Evolutionary conservation across 768 basidiomycete species (phyloP), one percentile per base, ranked within the genome.

Genomic region (Pleurotus ostreatus): DNA sequence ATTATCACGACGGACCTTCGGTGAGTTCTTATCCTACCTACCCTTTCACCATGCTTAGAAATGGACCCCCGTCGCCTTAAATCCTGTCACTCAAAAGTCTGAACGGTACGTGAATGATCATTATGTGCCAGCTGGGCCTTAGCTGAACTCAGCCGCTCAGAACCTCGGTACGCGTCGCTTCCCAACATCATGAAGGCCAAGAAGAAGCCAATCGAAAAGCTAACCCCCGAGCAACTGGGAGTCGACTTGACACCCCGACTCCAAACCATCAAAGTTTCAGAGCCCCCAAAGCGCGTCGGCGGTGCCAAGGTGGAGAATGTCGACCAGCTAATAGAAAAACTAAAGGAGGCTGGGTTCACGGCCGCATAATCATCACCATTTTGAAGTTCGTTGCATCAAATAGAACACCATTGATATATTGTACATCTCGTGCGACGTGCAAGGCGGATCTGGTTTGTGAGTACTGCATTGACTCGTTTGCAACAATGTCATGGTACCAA

Each of bases 101-200:
- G 59, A 94, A 93, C 63, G 89, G 90, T 90, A 63, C 20, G 15
- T 38, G 45, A 5, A 8, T 46, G 20, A 20, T 8, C 13, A 7
- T 20, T 11, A 56, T 16, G 3, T 34, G n/a, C 52, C 18, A 22
- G n/a, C 11, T 26, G 11, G 56, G 37, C 48, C 41, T 22, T 12
- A 11, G 20, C 46, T 26, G 20, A 18, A 34, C 30, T 3, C 12
- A 48, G 55, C 49, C 57, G 49, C 40, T 15, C 65, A 94, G 95
- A 96, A 70, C 96, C 96, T 0, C 88, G 96, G 62, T 99, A 97
- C 66, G 97, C 97, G 0, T 94, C 95, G n/a, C 70, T 99, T 58
- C 93, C 94, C 3, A 94, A 93, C 63, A 96, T 96, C 71, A 96
- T 96, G 92, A 95, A 96, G 72, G 97, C 97, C n/a, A 98, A 98